These are phyloP conservation scores for Microsporum canis DNA, from an alignment of 2,329 filamentous ascomycete species.

Conservation along the genomic window DNA sequence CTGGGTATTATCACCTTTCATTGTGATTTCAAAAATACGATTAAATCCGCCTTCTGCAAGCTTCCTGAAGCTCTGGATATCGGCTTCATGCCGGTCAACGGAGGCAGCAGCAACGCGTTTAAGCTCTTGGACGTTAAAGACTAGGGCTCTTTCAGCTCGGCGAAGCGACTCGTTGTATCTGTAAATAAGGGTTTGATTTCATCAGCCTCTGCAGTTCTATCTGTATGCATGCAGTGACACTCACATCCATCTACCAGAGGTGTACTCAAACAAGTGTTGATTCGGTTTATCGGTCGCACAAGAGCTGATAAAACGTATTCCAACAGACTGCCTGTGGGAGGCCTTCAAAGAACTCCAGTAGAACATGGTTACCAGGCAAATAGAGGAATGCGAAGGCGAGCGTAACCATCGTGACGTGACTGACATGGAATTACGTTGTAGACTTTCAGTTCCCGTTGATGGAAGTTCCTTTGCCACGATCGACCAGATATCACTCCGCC, in stretches of 20 bases:
- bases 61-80: neutral
- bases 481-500: too few relatives aligned
- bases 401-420: too few relatives aligned
- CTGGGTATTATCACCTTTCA: neutral
- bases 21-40: neutral
- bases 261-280: slow-evolving; percentile 1
- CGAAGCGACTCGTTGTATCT: slow-evolving; percentile 8
- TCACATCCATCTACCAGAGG: slow-evolving; percentile 7
- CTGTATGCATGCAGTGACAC: neutral
- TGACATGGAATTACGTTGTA: too few relatives aligned
- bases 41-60: neutral
- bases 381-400: neutral
- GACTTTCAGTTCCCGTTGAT: too few relatives aligned
- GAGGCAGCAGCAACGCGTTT: neutral
- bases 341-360: neutral
- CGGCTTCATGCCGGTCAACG: neutral
- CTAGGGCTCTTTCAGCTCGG: neutral
- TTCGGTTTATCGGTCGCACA: neutral
- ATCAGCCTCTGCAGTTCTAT: neutral
- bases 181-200: neutral
- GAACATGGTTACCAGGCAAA: neutral
- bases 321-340: neutral
- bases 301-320: neutral
- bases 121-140: slow-evolving; percentile 2
- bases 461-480: too few relatives aligned